These are phyloP conservation scores for Triticum urartu DNA, from an alignment of 176 grass and related monocot genomes.

Conservation along the genomic window DNA sequence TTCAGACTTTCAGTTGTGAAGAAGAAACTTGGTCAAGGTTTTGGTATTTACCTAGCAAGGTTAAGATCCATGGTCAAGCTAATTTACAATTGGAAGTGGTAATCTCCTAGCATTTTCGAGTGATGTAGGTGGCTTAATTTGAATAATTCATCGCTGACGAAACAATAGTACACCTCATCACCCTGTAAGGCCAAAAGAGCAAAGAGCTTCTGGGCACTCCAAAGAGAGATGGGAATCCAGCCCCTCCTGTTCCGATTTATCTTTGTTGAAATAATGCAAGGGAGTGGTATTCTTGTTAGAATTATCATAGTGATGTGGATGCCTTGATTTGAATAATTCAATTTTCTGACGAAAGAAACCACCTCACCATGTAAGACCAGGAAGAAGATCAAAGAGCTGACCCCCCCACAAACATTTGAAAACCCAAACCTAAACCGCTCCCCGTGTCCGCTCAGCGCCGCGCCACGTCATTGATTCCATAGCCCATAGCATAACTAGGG, in stretches of 20 bases:
- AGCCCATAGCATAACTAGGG: neutral
- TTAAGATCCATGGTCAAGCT: slow-evolving; percentile 19
- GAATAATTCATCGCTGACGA: neutral
- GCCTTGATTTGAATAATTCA: neutral
- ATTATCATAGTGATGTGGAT: slow-evolving; percentile 13
- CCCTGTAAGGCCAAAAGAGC: neutral
- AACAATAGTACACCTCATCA: neutral
- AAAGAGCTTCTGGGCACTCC: neutral
- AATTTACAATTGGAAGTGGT: neutral
- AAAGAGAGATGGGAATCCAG: neutral
- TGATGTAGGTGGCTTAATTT: neutral
- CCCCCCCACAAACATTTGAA: neutral
- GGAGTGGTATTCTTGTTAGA: neutral
- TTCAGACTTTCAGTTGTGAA: neutral
- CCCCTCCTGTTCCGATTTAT: neutral
- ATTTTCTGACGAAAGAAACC: neutral
- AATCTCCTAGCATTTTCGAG: slow-evolving; percentile 3
- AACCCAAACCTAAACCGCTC: neutral
- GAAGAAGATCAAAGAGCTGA: neutral
- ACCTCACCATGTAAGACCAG: neutral
- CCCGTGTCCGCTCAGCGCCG: neutral
- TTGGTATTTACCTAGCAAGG: no score
- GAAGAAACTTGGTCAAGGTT: neutral
- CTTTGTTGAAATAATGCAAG: neutral
- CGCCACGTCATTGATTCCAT: neutral